phyloP scores from a whole-genome alignment of 306 rosid genomes.

The Cicer judaicum region DNA sequence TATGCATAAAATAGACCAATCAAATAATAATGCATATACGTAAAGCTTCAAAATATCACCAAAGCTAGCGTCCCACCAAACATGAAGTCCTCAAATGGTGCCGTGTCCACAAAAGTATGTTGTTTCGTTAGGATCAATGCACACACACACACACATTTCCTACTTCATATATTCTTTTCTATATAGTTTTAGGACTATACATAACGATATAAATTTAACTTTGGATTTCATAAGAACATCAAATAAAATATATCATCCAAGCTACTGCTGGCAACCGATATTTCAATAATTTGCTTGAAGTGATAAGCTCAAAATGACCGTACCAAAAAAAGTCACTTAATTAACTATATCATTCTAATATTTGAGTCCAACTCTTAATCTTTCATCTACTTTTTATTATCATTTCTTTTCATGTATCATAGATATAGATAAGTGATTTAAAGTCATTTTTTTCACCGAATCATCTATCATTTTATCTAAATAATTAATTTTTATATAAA shows the following conservation, averaged over 20 bases:
- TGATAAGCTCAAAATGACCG: neutral
- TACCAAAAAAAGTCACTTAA: too few relatives aligned
- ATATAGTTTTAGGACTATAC: neutral
- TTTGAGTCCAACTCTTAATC: too few relatives aligned
- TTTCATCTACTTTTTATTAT: too few relatives aligned
- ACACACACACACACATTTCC: neutral
- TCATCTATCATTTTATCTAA: too few relatives aligned
- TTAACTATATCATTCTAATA: too few relatives aligned
- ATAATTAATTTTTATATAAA: too few relatives aligned
- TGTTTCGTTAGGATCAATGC: constrained; percentile 7
- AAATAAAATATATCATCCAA: neutral
- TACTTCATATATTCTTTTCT: neutral
- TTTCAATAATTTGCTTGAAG: neutral
- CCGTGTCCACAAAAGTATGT: constrained; percentile 31
- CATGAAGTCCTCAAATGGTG: constrained; percentile 35
- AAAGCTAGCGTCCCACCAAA: constrained; percentile 5
- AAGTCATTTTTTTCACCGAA: too few relatives aligned
- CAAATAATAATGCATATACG: constrained; percentile 13
- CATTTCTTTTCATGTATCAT: too few relatives aligned
- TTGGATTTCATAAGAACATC: too few relatives aligned
- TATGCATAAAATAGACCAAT: neutral
- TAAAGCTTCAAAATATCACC: constrained; percentile 34
- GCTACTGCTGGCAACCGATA: neutral
- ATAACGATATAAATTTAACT: neutral
- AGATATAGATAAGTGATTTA: too few relatives aligned